Conservation (phyloP, 352 stramenopile genomes). For the Pythium oligandrum region DNA sequence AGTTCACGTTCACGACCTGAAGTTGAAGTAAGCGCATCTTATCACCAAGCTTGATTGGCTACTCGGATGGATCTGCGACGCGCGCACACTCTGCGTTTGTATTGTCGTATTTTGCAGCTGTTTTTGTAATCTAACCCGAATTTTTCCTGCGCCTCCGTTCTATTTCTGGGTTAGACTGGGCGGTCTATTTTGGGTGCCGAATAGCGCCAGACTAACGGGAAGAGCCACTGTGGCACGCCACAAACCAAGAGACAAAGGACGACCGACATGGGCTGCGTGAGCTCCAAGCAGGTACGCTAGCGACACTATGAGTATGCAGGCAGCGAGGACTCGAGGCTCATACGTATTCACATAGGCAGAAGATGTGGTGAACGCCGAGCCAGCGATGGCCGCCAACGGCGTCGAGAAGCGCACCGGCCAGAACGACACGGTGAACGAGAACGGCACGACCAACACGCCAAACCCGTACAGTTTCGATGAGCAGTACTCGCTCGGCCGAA, state of each 20-base stretch:
- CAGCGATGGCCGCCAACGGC: constrained; percentile 27
- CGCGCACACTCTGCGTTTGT: constrained; percentile 4
- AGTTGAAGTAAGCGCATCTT: background rate
- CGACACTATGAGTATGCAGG: background rate
- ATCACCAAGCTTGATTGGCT: background rate
- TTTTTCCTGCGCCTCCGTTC: too few species aligned
- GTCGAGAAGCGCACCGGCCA: constrained; percentile 24
- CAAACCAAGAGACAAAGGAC: too few species aligned
- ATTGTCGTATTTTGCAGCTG: too few species aligned
- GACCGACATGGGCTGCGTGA: constrained; percentile 60
- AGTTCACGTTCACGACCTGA: constrained; percentile 77
- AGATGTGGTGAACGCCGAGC: constrained; percentile 40
- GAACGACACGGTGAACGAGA: constrained; percentile 7
- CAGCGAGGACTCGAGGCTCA: background rate
- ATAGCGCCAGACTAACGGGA: too few species aligned
- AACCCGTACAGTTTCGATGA: constrained; percentile 79
- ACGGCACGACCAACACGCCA: constrained; percentile 11
- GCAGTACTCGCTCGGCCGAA: constrained; percentile 81
- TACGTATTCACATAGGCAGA: constrained; percentile 16
- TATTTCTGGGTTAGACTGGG: background rate
- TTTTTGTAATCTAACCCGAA: too few species aligned
- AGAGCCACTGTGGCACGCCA: too few species aligned
- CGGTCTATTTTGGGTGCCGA: too few species aligned
- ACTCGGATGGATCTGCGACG: constrained; percentile 7
- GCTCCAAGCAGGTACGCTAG: constrained; percentile 57